Base-by-base conservation (phyloP, 805 yeast genomes). In the Debaryomyces hansenii region DNA sequence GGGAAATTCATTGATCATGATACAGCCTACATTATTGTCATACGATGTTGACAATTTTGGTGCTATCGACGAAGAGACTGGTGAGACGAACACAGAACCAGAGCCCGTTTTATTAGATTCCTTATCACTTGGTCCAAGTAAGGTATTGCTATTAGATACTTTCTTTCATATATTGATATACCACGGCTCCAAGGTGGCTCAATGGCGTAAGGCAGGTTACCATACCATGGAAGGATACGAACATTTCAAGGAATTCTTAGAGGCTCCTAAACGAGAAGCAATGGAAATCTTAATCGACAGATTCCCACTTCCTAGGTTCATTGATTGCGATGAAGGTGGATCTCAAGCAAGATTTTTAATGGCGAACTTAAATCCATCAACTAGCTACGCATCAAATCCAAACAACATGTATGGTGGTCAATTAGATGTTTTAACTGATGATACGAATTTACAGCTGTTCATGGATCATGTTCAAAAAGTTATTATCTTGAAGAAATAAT, bases 311-410 rank as follows among this genome's bases (percentile, higher is more conserved):
- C 90, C 90, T 4, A 71, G 90, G 56, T 84, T 83, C 54, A 82
- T 84, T 44, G 88, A 84, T 58, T 82, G 87, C 20, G 87, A 84
- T 55, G 88, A 83, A 60, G 88, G 88, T 45, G 89, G 88, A 3
- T 83, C 88, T 0, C 90, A 84, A 58, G 88, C 89, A 0, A 74
- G 90, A 63, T 84, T 84, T 60, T 69, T 84, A 46, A 80, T 80
- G 74, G 84, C 88, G 2, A 83, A 83, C 63, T 69, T 84, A 55
- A 84, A 84, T 62, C 89, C 90, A 11, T 76, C 86, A 4, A 81
- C 83, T 2, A 75, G 76, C 39, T 82, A 83, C 59, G 57, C 65
- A 6, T 70, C 78, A 28, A 53, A 70, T 41, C 72, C 72, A 11
- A 63, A 57, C 45, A 67, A 66, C 41, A 40, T 59, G 54, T 56